Base-by-base conservation (phyloP, 2,329 filamentous ascomycete genomes). In the Capronia epimyces region DNA sequence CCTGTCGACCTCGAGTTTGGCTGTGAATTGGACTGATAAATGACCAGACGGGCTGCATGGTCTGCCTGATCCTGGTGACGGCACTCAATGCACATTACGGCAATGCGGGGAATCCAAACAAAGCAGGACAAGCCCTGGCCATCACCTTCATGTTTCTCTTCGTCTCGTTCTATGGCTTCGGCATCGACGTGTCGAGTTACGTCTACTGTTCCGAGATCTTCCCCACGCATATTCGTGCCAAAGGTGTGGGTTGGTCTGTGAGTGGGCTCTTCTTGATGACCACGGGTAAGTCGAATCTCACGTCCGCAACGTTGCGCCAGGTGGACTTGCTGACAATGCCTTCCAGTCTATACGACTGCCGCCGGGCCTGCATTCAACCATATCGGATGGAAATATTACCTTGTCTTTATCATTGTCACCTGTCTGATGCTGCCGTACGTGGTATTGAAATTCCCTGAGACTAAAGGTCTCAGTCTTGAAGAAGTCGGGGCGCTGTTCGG, bases 81-180 rank as follows among this genome's bases (percentile, higher is more conserved):
- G n/a, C n/a, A n/a, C n/a, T n/a, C n/a, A n/a, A n/a, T n/a, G n/a
- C n/a, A n/a, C n/a, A n/a, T n/a, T n/a, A n/a, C n/a, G n/a, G n/a
- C n/a, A n/a, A n/a, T n/a, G n/a, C n/a, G n/a, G n/a, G n/a, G n/a
- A n/a, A n/a, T n/a, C n/a, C n/a, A n/a, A n/a, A n/a, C n/a, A n/a
- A n/a, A n/a, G n/a, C n/a, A n/a, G n/a, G n/a, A n/a, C n/a, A n/a
- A n/a, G n/a, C n/a, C n/a, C n/a, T n/a, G n/a, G n/a, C n/a, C n/a
- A n/a, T n/a, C n/a, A n/a, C n/a, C n/a, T n/a, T n/a, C 13, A 15
- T 39, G 31, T 70, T 66, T 58, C 62, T 69, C 50, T 69, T 64
- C 47, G 65, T 67, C 29, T 55, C 65, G 44, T 72, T 65, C 58
- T 72, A 67, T 65, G 65, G 63, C 34, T 70, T 66, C 29, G 31